A percentile compares a stretch with the other conserved stretches of the same genome.
Conservation (phyloP, 2,329 filamentous ascomycete genomes). For the Venturia aucupariae region DNA sequence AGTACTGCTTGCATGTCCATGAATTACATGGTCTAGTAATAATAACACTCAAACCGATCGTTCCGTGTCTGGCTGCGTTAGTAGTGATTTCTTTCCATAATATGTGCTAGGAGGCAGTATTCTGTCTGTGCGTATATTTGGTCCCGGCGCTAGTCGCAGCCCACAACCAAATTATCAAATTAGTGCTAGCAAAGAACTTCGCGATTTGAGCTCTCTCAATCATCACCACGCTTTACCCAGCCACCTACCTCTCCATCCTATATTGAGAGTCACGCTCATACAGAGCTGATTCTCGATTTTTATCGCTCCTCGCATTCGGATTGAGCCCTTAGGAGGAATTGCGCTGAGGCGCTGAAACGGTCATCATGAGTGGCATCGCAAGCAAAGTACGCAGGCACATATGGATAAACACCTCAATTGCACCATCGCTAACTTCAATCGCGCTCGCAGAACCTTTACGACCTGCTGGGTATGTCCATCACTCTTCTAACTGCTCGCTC, state of each 20-base stretch:
- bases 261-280: constrained; percentile 32
- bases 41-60: background rate
- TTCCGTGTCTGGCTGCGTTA: too few relatives aligned
- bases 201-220: background rate
- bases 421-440: constrained; percentile 28
- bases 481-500: constrained; percentile 20
- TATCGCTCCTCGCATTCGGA: constrained; percentile 22
- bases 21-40: background rate
- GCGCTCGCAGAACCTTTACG: constrained; percentile 75
- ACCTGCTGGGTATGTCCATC: constrained; percentile 76
- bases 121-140: too few relatives aligned
- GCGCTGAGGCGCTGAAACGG: constrained; percentile 35
- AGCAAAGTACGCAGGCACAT: constrained; percentile 30
- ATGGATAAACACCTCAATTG: constrained; percentile 16
- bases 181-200: background rate
- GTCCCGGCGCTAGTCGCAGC: too few relatives aligned
- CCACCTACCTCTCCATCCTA: constrained; percentile 10
- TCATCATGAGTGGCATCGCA: constrained; percentile 32
- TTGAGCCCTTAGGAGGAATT: constrained; percentile 23
- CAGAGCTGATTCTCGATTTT: constrained; percentile 31
- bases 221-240: background rate
- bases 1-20: background rate
- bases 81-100: too few relatives aligned
- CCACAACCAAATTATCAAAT: background rate
- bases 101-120: too few relatives aligned